phyloP scores from a whole-genome alignment of 331 rosid genomes.

The Acacia pycnantha region DNA sequence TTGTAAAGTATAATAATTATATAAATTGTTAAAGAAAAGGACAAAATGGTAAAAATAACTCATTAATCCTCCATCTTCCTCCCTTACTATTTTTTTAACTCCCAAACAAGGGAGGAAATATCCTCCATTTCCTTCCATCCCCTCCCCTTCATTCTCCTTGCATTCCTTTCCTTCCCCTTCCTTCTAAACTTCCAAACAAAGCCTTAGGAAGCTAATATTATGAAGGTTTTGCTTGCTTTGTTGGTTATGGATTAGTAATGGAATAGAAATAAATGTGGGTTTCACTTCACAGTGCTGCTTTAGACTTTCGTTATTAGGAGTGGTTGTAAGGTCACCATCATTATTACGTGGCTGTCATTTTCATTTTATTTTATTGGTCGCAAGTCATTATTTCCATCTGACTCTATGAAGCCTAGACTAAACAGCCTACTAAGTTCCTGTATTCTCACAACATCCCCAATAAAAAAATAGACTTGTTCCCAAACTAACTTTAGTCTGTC shows the following conservation, averaged over 20 bases:
- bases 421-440: slow-evolving; percentile 37
- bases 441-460: slow-evolving; percentile 28
- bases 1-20: too few species aligned
- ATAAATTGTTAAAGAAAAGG: too few species aligned
- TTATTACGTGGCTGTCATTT: slow-evolving; percentile 43
- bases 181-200: too few species aligned
- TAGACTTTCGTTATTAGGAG: slow-evolving; percentile 58
- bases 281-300: slow-evolving; percentile 38
- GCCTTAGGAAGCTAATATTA: not conserved
- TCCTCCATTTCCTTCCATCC: too few species aligned
- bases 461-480: not conserved
- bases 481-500: not conserved
- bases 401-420: slow-evolving; percentile 9
- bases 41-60: too few species aligned
- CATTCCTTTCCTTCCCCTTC: too few species aligned
- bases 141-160: too few species aligned
- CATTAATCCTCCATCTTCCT: too few species aligned
- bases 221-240: not conserved
- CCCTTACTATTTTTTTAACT: too few species aligned
- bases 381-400: slow-evolving; percentile 18
- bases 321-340: slow-evolving; percentile 73
- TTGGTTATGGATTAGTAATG: slow-evolving; percentile 10
- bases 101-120: too few species aligned
- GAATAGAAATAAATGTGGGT: slow-evolving; percentile 34
- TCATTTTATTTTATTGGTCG: slow-evolving; percentile 36